Percentiles rank a stretch among this genome's conserved stretches.
Conservation (phyloP, 2,329 filamentous ascomycete genomes). For the Alternaria brassicicola region DNA sequence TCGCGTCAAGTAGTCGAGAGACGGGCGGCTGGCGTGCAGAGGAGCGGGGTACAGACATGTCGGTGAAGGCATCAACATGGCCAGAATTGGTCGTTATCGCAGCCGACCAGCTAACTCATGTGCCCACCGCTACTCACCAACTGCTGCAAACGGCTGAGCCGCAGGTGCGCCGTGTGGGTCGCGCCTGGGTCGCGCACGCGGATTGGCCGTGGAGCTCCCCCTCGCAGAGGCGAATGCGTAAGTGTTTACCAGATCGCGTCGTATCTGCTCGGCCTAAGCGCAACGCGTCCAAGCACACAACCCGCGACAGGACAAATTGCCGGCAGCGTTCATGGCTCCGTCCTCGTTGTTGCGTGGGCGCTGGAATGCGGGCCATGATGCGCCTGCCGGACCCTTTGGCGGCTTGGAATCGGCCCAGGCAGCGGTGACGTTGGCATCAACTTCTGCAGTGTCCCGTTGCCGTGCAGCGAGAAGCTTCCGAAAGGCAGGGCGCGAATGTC, state of each 20-base stretch:
- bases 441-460: conserved; percentile 31
- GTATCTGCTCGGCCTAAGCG: conserved; percentile 28
- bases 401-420: conserved; percentile 20
- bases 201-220: conserved; percentile 15
- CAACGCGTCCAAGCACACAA: conserved; percentile 26
- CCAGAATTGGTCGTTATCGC: conserved; percentile 27
- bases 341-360: conserved; percentile 20
- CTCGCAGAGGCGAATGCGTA: conserved; percentile 14
- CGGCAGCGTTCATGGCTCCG: conserved; percentile 1
- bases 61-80: conserved; percentile 31
- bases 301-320: conserved; percentile 13
- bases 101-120: conserved; percentile 25
- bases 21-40: conserved; percentile 4
- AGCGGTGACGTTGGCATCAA: conserved; percentile 26
- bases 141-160: conserved; percentile 42
- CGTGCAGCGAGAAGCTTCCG: conserved; percentile 32
- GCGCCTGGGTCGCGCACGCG: conserved; percentile 18
- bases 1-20: conserved; percentile 1
- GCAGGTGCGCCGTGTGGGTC: conserved; percentile 29
- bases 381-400: conserved; percentile 24
- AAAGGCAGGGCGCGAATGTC: conserved; percentile 19
- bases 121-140: conserved; percentile 32
- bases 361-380: conserved; percentile 31
- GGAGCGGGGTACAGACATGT: conserved; percentile 35
- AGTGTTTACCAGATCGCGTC: conserved; percentile 28